A percentile compares a stretch with the other conserved stretches of the same genome.
Conservation (phyloP, 2,329 filamentous ascomycete genomes). For the Xylariaceae sp. region DNA sequence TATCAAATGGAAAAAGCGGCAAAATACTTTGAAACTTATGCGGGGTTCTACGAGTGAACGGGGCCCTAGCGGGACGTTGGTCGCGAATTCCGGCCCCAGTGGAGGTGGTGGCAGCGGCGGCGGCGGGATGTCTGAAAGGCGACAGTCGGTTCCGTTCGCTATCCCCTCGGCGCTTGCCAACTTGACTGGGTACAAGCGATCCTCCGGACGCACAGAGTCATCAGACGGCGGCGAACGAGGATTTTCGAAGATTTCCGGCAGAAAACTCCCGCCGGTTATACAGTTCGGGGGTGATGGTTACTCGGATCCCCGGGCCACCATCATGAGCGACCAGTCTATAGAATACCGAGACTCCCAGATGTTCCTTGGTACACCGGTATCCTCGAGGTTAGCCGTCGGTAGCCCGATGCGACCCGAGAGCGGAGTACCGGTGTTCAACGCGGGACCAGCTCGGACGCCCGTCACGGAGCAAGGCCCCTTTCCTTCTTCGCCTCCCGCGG, state of each 20-base stretch:
- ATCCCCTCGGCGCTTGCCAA: constrained; percentile 54
- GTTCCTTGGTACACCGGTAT: constrained; percentile 38
- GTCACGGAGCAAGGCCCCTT: constrained; percentile 59
- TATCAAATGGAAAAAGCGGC: constrained; percentile 59
- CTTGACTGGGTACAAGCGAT: constrained; percentile 44
- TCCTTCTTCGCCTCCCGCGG: constrained; percentile 38
- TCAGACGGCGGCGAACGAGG: constrained; percentile 54
- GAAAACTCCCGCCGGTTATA: constrained; percentile 65
- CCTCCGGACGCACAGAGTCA: constrained; percentile 36
- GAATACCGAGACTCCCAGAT: constrained; percentile 55
- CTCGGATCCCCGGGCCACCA: constrained; percentile 49
- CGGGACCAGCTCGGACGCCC: constrained; percentile 67
- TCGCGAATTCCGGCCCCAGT: constrained; percentile 33
- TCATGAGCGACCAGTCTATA: constrained; percentile 53
- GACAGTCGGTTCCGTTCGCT: constrained; percentile 46
- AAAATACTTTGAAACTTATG: constrained; percentile 45
- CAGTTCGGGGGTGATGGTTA: constrained; percentile 66
- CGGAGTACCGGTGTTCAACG: constrained; percentile 62
- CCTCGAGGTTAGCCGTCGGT: constrained; percentile 54
- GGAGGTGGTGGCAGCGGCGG: constrained; percentile 28
- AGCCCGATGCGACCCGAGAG: constrained; percentile 63
- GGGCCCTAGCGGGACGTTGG: constrained; percentile 37
- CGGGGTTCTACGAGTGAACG: constrained; percentile 45
- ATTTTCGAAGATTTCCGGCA: constrained; percentile 67
- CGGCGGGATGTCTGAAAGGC: constrained; percentile 48